Conservation (phyloP, 805 yeast genomes). For the Candida insectalens region DNA sequence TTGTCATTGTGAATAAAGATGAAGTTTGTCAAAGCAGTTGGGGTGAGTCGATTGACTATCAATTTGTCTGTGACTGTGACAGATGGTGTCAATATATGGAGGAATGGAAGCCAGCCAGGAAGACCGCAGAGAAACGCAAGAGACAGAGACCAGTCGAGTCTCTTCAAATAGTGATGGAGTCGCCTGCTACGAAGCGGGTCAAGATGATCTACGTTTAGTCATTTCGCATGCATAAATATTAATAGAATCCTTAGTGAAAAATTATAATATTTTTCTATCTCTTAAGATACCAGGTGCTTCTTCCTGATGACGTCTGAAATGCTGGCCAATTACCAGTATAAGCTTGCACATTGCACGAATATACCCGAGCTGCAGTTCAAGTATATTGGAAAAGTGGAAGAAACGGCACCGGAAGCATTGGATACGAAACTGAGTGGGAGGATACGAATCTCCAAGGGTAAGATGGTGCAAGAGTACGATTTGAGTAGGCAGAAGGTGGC, state of each 20-base stretch:
- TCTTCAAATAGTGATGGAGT: neutral
- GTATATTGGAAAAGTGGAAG: constrained; percentile 8
- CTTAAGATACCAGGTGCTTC: too few species aligned
- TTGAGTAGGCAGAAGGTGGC: neutral
- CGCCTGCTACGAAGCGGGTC: neutral
- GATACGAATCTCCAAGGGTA: constrained; percentile 1
- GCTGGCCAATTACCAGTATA: constrained; percentile 15
- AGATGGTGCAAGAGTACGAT: neutral
- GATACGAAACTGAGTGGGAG: constrained; percentile 3
- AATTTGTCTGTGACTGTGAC: constrained; percentile 75
- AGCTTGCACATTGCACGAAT: constrained; percentile 10
- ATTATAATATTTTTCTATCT: too few species aligned
- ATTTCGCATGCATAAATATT: too few species aligned
- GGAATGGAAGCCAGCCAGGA: constrained; percentile 5
- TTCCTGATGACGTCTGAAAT: too few species aligned
- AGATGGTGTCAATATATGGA: constrained; percentile 56
- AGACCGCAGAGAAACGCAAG: neutral
- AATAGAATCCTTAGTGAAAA: too few species aligned
- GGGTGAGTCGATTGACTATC: constrained; percentile 70
- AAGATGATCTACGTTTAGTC: neutral
- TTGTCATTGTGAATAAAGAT: constrained; percentile 67
- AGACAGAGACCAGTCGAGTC: neutral
- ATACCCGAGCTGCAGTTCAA: constrained; percentile 10
- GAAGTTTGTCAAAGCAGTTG: constrained; percentile 52
- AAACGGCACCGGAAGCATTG: constrained; percentile 9